Conservation (phyloP, 345 rosid genomes). For the Populus simonii region DNA sequence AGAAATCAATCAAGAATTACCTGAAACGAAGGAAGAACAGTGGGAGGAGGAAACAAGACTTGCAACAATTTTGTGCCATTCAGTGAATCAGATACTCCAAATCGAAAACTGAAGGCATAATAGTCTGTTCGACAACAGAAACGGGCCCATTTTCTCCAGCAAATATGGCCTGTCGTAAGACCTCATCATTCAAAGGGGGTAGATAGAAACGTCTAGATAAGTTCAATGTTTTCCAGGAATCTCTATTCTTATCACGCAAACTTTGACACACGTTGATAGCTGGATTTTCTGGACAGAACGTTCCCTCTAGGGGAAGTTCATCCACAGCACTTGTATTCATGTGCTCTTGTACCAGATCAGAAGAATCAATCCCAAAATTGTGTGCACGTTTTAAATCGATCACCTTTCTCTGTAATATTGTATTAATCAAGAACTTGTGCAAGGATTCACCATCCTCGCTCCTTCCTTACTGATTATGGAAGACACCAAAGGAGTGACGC, state of each 20-base stretch:
- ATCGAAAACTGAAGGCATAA: conserved; percentile 72
- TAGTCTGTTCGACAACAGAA: conserved; percentile 54
- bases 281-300: conserved; percentile 81
- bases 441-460: conserved; percentile 29
- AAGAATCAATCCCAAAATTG: conserved; percentile 23
- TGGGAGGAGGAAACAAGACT: conserved; percentile 86
- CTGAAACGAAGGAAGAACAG: conserved; percentile 83
- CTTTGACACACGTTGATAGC: conserved; percentile 56
- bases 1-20: conserved; percentile 34
- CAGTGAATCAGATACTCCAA: conserved; percentile 58
- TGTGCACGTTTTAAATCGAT: conserved; percentile 30
- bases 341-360: conserved; percentile 22
- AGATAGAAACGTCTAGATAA: conserved; percentile 54
- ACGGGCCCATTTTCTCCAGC: conserved; percentile 31
- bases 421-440: conserved; percentile 47
- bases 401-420: conserved; percentile 41
- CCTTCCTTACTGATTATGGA: conserved; percentile 24
- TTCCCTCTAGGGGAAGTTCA: conserved; percentile 26
- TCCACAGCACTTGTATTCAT: conserved; percentile 21
- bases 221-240: conserved; percentile 55
- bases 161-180: conserved; percentile 59
- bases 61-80: conserved; percentile 56
- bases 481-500: conserved; percentile 33
- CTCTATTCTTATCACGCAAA: conserved; percentile 47
- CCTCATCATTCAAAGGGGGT: conserved; percentile 77